Evolutionary conservation across 2,329 filamentous ascomycete genomes (phyloP), one percentile per base, ranked within the genome.

Genomic region (Teratosphaeria zuluensis): DNA sequence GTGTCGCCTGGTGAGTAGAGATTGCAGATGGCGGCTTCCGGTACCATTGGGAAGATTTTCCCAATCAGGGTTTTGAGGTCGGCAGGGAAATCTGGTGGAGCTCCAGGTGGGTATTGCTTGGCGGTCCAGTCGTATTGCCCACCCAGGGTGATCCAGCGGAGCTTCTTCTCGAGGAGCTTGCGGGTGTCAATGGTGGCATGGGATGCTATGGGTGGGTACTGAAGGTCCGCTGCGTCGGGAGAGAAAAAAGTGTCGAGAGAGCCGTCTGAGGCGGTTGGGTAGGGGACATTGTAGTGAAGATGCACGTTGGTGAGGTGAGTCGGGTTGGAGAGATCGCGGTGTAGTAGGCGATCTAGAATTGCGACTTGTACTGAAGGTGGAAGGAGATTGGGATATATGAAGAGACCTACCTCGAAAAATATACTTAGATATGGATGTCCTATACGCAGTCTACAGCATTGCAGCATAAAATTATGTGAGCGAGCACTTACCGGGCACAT

Each of bases 71-170:
- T 72, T 3, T 84, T 84, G 54, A 95, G 80, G 68, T 96, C 90
- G 1, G 71, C 48, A 0, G 92, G 92, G 66, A 96, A 96, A 0
- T 76, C 68, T 0, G 90, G 90, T 0, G 88, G 86, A n/a, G 81
- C 79, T 9, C 78, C 79, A 9, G 78, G 72, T 0, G 92, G 91
- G 69, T 97, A 97, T 12, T 83, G 76, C 64, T 95, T 92, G 58
- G 84, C 83, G 0, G 91, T 95, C 94, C 92, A 97, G 76, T 97
- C 89, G 73, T 97, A 97, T 72, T 97, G 94, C 0, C 91, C 92
- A 55, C 94, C 94, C 2, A 99, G 82, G 0, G 92, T 97, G 51
- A 95, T 83, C 94, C 94, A 99, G 65, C 92, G 90, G 28, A 97
- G 81, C 62, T 89, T 92, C 62, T 86, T 88, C 59, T 86, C 83